Percentiles rank a stretch among this genome's conserved stretches.
Conservation (phyloP, 768 basidiomycete species). For the Leccinum fibrillosum region DNA sequence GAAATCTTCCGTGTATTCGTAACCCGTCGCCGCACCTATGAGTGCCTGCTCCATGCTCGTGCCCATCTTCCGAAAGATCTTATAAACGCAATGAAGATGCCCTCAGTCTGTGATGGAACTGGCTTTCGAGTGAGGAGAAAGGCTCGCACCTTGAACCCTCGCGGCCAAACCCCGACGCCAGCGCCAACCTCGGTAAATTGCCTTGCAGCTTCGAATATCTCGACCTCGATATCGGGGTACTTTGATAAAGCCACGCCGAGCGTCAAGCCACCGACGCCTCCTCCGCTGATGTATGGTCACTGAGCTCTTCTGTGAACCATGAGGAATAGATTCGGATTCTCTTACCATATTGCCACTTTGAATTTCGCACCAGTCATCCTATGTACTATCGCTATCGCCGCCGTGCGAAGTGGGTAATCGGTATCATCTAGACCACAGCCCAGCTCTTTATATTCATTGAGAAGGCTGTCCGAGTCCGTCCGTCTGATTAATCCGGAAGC, state of each 20-base stretch:
- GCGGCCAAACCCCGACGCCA: constrained; percentile 48
- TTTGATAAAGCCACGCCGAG: constrained; percentile 35
- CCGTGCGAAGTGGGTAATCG: background rate
- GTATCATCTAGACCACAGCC: background rate
- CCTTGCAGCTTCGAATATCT: constrained; percentile 53
- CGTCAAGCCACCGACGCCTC: constrained; percentile 40
- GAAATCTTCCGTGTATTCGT: constrained; percentile 20
- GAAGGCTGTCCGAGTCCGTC: background rate
- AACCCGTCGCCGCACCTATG: constrained; percentile 17
- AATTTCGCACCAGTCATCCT: background rate
- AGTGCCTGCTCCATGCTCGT: constrained; percentile 14
- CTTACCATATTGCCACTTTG: background rate
- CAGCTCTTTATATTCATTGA: background rate
- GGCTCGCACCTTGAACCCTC: constrained; percentile 27
- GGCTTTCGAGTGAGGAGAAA: background rate
- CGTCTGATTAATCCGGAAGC: background rate
- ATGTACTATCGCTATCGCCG: background rate
- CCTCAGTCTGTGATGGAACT: background rate
- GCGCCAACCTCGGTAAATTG: constrained; percentile 55
- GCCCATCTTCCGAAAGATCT: constrained; percentile 26
- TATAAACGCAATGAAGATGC: background rate
- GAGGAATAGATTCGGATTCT: background rate
- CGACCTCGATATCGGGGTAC: constrained; percentile 53
- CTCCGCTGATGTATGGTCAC: constrained; percentile 31
- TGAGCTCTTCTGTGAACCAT: background rate